Percentiles rank a stretch among this genome's conserved stretches.
Evolutionary conservation across 2,329 filamentous ascomycete species (phyloP).

Genomic region (Knufia fluminis): DNA sequence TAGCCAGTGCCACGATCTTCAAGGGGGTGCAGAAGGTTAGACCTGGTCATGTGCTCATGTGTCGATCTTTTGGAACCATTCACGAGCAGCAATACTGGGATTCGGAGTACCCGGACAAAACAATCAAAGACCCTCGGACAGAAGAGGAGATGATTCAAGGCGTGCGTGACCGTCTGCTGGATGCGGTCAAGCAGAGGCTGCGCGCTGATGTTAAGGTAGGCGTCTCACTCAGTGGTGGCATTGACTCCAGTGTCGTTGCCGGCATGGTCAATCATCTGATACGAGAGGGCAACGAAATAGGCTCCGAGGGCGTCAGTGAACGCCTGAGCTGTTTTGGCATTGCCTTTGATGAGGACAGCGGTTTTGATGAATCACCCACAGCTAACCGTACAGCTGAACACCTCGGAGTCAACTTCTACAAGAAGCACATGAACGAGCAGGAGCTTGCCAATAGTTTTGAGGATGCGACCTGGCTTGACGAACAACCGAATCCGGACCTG

Average conservation of each 20-base stretch:
- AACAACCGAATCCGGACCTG: conserved; percentile 41
- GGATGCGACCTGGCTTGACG: conserved; percentile 38
- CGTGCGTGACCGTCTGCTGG: conserved; percentile 42
- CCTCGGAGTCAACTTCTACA: conserved; percentile 38
- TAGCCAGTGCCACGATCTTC: conserved; percentile 42
- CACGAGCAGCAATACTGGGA: conserved; percentile 45
- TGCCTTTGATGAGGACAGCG: conserved; percentile 42
- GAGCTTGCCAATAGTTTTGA: conserved; percentile 36
- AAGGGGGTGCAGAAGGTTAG: conserved; percentile 38
- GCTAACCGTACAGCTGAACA: conserved; percentile 41
- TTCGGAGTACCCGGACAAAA: conserved; percentile 43
- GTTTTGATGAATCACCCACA: conserved; percentile 43
- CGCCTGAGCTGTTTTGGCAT: conserved; percentile 43
- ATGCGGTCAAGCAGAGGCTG: conserved; percentile 45
- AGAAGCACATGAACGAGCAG: conserved; percentile 37
- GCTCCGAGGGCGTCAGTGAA: conserved; percentile 33
- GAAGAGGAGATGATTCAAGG: conserved; percentile 44
- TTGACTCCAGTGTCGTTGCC: conserved; percentile 49
- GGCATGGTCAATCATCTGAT: conserved; percentile 47
- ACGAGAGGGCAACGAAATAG: conserved; percentile 39
- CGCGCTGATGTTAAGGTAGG: conserved; percentile 50
- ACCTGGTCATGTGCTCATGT: conserved; percentile 39
- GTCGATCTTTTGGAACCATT: conserved; percentile 31
- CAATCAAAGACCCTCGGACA: conserved; percentile 33
- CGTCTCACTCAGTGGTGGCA: conserved; percentile 48